A percentile compares a stretch with the other conserved stretches of the same genome.
phyloP scores from a whole-genome alignment of 805 yeast species.

The Brettanomyces naardenensis region DNA sequence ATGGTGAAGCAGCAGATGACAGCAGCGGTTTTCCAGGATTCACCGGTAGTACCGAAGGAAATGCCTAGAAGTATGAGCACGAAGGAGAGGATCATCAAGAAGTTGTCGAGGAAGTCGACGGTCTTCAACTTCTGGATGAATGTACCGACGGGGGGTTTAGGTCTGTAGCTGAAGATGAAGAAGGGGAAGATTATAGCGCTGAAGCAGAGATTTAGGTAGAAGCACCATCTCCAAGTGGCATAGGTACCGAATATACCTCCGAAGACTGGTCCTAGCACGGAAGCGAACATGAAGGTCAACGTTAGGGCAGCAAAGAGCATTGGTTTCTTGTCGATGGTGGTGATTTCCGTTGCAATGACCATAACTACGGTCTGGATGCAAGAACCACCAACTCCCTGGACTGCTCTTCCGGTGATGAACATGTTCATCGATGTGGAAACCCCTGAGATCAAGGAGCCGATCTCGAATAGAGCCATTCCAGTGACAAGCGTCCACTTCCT shows the following conservation, averaged over 20 bases:
- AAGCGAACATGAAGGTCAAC: slow-evolving; percentile 40
- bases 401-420: slow-evolving; percentile 63
- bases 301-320: slow-evolving; percentile 33
- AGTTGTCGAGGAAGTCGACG: slow-evolving; percentile 44
- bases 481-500: slow-evolving; percentile 39
- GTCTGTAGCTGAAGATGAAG: slow-evolving; percentile 3
- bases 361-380: slow-evolving; percentile 55
- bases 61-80: slow-evolving; percentile 43
- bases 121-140: slow-evolving; percentile 27
- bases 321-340: slow-evolving; percentile 34
- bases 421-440: slow-evolving; percentile 43
- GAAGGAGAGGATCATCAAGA: slow-evolving; percentile 33
- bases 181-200: slow-evolving; percentile 39
- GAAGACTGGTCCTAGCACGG: slow-evolving; percentile 54
- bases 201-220: slow-evolving; percentile 60
- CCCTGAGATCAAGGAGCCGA: slow-evolving; percentile 58
- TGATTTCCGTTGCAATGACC: slow-evolving; percentile 49
- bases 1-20: slow-evolving; percentile 40
- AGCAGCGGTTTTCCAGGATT: slow-evolving; percentile 47
- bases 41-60: slow-evolving; percentile 49
- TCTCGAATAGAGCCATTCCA: slow-evolving; percentile 46
- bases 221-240: slow-evolving; percentile 69
- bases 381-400: slow-evolving; percentile 71
- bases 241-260: slow-evolving; percentile 53
- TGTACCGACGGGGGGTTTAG: slow-evolving; percentile 3